Percentiles rank a stretch among this genome's conserved stretches.
Evolutionary conservation across 352 stramenopile species (phyloP).

Genomic region (Phytophthora sp.): DNA sequence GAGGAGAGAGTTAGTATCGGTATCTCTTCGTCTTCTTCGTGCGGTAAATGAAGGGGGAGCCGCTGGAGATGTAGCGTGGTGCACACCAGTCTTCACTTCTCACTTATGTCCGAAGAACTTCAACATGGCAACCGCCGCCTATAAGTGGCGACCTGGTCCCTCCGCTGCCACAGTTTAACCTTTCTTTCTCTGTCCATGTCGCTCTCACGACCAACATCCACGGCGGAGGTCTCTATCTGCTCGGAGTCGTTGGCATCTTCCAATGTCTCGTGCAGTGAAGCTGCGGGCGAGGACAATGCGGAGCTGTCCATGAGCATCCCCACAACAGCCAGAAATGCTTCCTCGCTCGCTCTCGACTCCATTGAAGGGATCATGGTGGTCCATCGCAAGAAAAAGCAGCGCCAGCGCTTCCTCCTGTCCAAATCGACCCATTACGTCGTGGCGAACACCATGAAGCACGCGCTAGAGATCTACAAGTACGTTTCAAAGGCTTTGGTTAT

Average conservation of each 20-base stretch:
- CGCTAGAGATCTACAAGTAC: conserved; percentile 67
- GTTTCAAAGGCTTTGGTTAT: conserved; percentile 1
- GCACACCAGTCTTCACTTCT: not conserved
- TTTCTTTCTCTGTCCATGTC: conserved; percentile 17
- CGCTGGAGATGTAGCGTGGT: not conserved
- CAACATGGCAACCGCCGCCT: conserved; percentile 8
- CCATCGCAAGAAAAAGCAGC: conserved; percentile 68
- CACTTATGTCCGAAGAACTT: conserved; percentile 17
- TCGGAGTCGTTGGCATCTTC: conserved; percentile 7
- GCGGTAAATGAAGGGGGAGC: conserved; percentile 20
- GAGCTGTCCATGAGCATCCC: conserved; percentile 15
- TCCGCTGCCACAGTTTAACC: not conserved
- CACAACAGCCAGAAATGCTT: conserved; percentile 20
- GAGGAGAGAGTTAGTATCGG: conserved; percentile 5
- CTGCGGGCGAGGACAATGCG: not conserved
- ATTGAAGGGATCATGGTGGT: conserved; percentile 68
- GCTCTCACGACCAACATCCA: conserved; percentile 3
- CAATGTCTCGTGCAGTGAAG: conserved; percentile 2
- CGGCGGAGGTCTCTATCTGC: conserved; percentile 11
- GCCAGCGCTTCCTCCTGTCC: conserved; percentile 54
- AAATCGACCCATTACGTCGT: conserved; percentile 60
- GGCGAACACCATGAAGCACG: conserved; percentile 52
- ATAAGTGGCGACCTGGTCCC: not conserved
- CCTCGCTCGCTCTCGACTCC: conserved; percentile 47
- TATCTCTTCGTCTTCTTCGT: conserved; percentile 38